Conservation (phyloP, 1,139 yeast genomes). For the Torulaspora pretoriensis region DNA sequence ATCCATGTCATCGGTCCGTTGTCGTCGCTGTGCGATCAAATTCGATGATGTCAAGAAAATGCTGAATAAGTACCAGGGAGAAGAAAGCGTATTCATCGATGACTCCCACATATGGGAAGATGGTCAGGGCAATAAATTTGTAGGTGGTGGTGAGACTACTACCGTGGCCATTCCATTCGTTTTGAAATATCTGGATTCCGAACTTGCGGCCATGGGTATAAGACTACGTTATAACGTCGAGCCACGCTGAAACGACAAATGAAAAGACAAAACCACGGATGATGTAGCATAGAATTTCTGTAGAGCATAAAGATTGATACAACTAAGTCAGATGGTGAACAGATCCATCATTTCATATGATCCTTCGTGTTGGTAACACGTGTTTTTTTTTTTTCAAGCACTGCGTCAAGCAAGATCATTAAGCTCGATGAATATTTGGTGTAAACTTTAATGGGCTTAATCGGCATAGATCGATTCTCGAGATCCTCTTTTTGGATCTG, state of each 20-base stretch:
- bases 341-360: neutral
- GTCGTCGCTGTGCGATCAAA: slow-evolving; percentile 85
- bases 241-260: slow-evolving; percentile 37
- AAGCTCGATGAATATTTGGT: neutral
- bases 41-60: slow-evolving; percentile 45
- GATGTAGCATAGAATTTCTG: neutral
- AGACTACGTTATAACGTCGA: slow-evolving; percentile 80
- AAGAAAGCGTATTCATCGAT: slow-evolving; percentile 46
- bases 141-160: slow-evolving; percentile 88
- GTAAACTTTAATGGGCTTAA: neutral
- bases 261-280: neutral
- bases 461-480: neutral
- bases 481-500: neutral
- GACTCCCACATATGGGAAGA: slow-evolving; percentile 95
- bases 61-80: slow-evolving; percentile 38
- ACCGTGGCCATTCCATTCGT: slow-evolving; percentile 97
- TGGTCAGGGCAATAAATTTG: slow-evolving; percentile 86
- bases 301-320: neutral
- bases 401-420: neutral
- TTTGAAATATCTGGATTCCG: slow-evolving; percentile 90
- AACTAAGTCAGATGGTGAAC: neutral
- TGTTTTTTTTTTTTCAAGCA: neutral
- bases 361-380: neutral
- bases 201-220: slow-evolving; percentile 97
- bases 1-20: slow-evolving; percentile 67